Evolutionary conservation across 2,329 filamentous ascomycete species (phyloP), one percentile per base, ranked within the genome.

Genomic region (Leptographium wingfieldii): DNA sequence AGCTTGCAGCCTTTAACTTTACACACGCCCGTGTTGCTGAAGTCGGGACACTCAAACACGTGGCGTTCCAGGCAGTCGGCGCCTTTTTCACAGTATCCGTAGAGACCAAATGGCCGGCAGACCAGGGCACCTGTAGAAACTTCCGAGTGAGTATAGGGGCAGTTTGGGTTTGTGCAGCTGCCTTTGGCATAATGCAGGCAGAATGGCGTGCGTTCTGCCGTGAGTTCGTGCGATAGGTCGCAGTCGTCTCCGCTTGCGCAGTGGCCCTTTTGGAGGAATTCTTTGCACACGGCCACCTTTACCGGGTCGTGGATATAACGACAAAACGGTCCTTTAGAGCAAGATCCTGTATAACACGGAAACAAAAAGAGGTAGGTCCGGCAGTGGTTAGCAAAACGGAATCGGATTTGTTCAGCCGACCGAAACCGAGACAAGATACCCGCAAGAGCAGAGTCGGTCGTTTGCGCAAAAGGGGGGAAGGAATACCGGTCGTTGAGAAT

Each of bases 31-130:
- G 83, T 90, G 74, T 96, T 95, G 80, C 90, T 89, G 77, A 95
- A 96, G 71, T 95, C 88, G 63, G 94, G 92, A 73, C 94, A 97
- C 73, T 97, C 92, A 74, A 87, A 87, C 61, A 92, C 87, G 76
- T 99, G 94, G 63, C 91, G 87, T 64, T 94, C 84, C 62, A 82
- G 74, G 73, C 94, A 97, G 59, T 79, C 74, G 60, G 81, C 80
- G 62, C 92, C 94, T 70, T 88, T 88, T 63, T 88, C 85, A 76
- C 94, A 97, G 73, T 91, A 97, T 58, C 94, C 92, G 68, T 92
- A 81, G 59, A 85, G 83, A 33, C 89, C 92, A 76, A 99, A 97
- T 25, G 83, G 75, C 67, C 85, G 82, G 75, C 94, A 99, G 55
- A 96, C 89, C 35, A 81, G 84, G 57, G 92, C 90, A 69, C 81